phyloP scores from a whole-genome alignment of 1,284 basidiomycete species.

The Volvariella volvacea region DNA sequence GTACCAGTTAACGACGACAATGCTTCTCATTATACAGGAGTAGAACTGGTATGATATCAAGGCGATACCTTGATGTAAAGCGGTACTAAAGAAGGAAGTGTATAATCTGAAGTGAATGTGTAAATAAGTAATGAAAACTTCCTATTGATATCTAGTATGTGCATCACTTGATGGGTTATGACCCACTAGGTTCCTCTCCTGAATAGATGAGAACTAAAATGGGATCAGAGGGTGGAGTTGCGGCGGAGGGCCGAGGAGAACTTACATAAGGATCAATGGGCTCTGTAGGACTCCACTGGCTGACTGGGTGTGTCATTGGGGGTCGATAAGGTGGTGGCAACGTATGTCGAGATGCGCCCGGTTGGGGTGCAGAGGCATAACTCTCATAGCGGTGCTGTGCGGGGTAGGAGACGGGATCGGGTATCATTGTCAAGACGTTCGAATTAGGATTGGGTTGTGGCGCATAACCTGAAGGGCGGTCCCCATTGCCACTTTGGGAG shows the following conservation, averaged over 20 bases:
- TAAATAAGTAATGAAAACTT: neutral
- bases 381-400: slow-evolving; percentile 40
- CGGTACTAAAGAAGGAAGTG: slow-evolving; percentile 5
- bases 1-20: too few relatives aligned
- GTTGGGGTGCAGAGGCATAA: slow-evolving; percentile 22
- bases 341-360: slow-evolving; percentile 29
- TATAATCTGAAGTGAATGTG: neutral
- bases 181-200: slow-evolving; percentile 26
- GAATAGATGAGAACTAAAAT: slow-evolving; percentile 9
- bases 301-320: slow-evolving; percentile 28
- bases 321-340: slow-evolving; percentile 32
- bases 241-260: slow-evolving; percentile 11
- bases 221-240: neutral
- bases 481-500: slow-evolving; percentile 15
- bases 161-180: slow-evolving; percentile 25
- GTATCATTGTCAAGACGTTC: slow-evolving; percentile 46
- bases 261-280: slow-evolving; percentile 56
- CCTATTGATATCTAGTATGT: slow-evolving; percentile 31
- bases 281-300: slow-evolving; percentile 37
- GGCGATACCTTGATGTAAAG: neutral
- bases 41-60: too few relatives aligned
- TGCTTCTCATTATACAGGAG: slow-evolving; percentile 1
- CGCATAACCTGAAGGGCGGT: slow-evolving; percentile 26
- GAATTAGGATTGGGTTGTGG: slow-evolving; percentile 34
- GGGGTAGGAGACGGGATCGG: slow-evolving; percentile 49